Evolutionary conservation across 2,329 filamentous ascomycete genomes (phyloP).

Genomic region (Chaetothyriales sp.): DNA sequence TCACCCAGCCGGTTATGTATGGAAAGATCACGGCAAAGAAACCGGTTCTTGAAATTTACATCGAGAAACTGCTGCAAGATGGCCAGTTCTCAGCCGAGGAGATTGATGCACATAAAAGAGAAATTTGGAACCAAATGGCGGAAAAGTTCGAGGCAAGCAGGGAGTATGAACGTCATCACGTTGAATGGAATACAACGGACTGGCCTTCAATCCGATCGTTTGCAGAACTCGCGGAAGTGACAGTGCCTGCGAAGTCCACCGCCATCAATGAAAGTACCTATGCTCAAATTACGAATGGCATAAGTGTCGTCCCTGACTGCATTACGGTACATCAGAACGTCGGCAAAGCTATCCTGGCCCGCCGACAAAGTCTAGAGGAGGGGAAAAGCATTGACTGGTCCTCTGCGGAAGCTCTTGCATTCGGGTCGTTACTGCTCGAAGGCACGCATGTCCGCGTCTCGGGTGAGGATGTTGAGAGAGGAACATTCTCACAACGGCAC

Average conservation of each 20-base stretch:
- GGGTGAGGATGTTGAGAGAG: slow-evolving; percentile 97
- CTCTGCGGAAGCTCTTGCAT: slow-evolving; percentile 89
- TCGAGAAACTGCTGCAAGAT: slow-evolving; percentile 78
- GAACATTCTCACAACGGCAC: slow-evolving; percentile 97
- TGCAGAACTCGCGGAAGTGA: slow-evolving; percentile 88
- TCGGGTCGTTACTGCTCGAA: slow-evolving; percentile 79
- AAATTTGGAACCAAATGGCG: slow-evolving; percentile 98
- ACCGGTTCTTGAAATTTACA: slow-evolving; percentile 77
- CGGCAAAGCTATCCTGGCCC: slow-evolving; percentile 82
- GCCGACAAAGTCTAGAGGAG: slow-evolving; percentile 82
- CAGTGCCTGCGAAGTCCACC: slow-evolving; percentile 81
- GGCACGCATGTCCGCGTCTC: slow-evolving; percentile 96
- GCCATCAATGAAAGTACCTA: slow-evolving; percentile 60
- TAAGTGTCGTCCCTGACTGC: slow-evolving; percentile 65
- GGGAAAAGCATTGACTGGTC: slow-evolving; percentile 96
- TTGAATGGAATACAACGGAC: slow-evolving; percentile 96
- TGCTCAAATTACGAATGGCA: slow-evolving; percentile 67
- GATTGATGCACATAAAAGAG: slow-evolving; percentile 96
- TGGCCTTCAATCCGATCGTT: slow-evolving; percentile 99
- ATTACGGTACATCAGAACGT: slow-evolving; percentile 90
- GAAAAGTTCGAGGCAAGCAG: slow-evolving; percentile 96
- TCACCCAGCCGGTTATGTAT: slow-evolving; percentile 99
- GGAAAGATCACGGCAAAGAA: slow-evolving; percentile 83
- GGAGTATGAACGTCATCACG: slow-evolving; percentile 89
- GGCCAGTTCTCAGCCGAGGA: slow-evolving; percentile 95